Evolutionary conservation across 148 eudicot genomes (phyloP).

Genomic region (Drosera capensis): DNA sequence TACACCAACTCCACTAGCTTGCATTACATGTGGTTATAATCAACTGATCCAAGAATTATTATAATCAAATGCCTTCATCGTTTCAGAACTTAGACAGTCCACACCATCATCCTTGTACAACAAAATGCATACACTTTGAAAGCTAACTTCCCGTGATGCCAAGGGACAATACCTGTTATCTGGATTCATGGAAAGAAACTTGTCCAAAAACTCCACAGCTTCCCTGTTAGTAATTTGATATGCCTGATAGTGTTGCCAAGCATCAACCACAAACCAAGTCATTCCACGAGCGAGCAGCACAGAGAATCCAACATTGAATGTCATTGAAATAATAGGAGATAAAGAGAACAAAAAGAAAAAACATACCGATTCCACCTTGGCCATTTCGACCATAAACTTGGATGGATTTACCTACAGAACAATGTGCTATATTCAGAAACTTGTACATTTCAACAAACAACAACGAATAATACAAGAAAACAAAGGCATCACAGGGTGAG

Average conservation of each 20-base stretch:
- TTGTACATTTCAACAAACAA: no score
- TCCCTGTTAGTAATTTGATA: slow-evolving; percentile 48
- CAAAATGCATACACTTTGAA: no score
- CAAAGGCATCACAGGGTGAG: no score
- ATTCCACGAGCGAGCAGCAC: no score
- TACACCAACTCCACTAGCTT: neutral
- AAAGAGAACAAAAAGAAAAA: neutral
- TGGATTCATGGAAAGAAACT: slow-evolving; percentile 77
- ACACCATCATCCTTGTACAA: neutral
- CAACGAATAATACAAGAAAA: no score
- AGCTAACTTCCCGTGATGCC: neutral
- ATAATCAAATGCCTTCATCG: no score
- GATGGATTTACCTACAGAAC: slow-evolving; percentile 66
- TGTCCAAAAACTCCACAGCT: slow-evolving; percentile 64
- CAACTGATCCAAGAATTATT: no score
- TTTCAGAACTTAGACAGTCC: neutral
- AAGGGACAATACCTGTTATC: slow-evolving; percentile 49
- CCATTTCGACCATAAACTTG: slow-evolving; percentile 73
- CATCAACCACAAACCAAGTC: no score
- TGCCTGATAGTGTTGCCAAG: no score
- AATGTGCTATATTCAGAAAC: slow-evolving; percentile 5
- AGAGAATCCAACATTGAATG: neutral
- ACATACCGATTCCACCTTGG: slow-evolving; percentile 48
- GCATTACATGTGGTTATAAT: neutral
- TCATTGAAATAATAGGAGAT: neutral